phyloP scores from a whole-genome alignment of 257 asterid genomes.

The Salvia splendens region DNA sequence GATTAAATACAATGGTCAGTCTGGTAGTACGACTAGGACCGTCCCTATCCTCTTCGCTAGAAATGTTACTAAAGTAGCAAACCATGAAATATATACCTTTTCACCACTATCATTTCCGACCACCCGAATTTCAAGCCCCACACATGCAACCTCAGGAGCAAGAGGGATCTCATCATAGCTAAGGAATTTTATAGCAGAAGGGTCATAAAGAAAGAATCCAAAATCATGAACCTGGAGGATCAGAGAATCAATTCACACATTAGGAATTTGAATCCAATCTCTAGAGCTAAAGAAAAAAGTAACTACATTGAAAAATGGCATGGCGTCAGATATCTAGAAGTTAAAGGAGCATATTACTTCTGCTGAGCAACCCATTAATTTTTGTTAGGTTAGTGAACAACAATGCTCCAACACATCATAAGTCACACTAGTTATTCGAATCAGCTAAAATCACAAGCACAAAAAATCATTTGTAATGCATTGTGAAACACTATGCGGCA shows the following conservation, averaged over 20 bases:
- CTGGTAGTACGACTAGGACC: not conserved
- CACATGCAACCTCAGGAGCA: slow-evolving; percentile 95
- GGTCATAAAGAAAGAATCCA: slow-evolving; percentile 92
- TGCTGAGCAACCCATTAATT: not conserved
- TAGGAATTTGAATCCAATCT: slow-evolving; percentile 1
- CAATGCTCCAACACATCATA: not conserved
- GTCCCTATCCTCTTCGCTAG: slow-evolving; percentile 18
- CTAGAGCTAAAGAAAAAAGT: slow-evolving; percentile 20
- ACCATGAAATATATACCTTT: slow-evolving; percentile 58
- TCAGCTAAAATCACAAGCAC: slow-evolving; percentile 1
- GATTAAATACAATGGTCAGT: slow-evolving; percentile 16
- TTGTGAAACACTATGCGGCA: not conserved
- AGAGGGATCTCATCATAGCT: slow-evolving; percentile 95
- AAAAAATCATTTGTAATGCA: not conserved
- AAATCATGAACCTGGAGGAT: slow-evolving; percentile 85
- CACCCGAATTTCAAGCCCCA: slow-evolving; percentile 97
- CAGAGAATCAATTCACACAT: slow-evolving; percentile 29
- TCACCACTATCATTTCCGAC: slow-evolving; percentile 99
- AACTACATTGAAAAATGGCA: slow-evolving; percentile 13
- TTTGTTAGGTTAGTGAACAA: not conserved
- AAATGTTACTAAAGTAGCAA: slow-evolving; percentile 25
- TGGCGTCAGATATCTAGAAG: slow-evolving; percentile 5
- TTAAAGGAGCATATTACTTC: slow-evolving; percentile 21
- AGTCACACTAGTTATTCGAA: not conserved
- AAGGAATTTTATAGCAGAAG: slow-evolving; percentile 83